Evolutionary conservation across 768 basidiomycete genomes (phyloP), one percentile per base, ranked within the genome.

Genomic region (Lactifluus subvellereus): DNA sequence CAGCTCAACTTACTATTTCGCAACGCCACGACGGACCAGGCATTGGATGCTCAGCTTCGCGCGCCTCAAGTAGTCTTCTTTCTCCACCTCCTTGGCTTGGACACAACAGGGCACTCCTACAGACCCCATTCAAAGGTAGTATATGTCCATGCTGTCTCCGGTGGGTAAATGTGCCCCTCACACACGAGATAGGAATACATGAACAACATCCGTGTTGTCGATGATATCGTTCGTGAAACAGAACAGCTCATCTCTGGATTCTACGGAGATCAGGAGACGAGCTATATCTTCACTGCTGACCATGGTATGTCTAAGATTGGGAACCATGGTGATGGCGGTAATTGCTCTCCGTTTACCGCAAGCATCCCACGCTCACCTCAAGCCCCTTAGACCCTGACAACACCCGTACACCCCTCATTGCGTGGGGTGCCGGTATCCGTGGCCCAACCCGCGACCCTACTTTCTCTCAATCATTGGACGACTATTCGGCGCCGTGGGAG

Each of bases 291-390:
- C 71, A 94, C 89, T 2, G 89, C 92, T 0, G 92, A 94, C 72
- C 92, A 94, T 70, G 92, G 92, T 9, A 94, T 94, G 92, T 89
- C 88, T 4, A 82, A 78, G 37, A 87, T 91, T 58, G 92, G 92
- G 13, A 94, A 93, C 69, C 92, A 94, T 62, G 92, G 92, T 4
- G 92, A 94, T 64, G 92, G 92, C 42, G 85, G 89, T 88, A 69
- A 71, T 77, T 72, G 57, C 68, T 67, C 53, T 62, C 49, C 53
- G 8, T 54, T 54, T 48, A n/a, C 20, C 33, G 52, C 42, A 49
- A 42, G 9, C 33, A 57, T 54, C 53, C 49, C 18, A 45, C 54
- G 22, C 49, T 30, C 51, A 58, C 62, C 40, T 53, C 27, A n/a
- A 32, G 35, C 48, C 47, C 33, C 53, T 13, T 61, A 91, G 89